A percentile compares a stretch with the other conserved stretches of the same genome.
Evolutionary conservation across 805 yeast genomes (phyloP).

Genomic region (Priceomyces castillae): DNA sequence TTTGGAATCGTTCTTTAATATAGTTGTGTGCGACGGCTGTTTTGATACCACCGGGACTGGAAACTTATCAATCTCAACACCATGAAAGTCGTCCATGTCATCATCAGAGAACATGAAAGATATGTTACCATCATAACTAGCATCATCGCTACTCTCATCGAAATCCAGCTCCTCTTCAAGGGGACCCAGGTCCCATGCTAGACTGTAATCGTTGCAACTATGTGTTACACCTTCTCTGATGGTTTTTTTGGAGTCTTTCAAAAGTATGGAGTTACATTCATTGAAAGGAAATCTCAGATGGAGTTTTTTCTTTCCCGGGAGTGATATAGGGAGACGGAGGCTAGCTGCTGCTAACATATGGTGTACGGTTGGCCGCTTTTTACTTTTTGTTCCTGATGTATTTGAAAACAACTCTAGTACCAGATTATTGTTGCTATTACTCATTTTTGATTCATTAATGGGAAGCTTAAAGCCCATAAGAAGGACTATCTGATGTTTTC

Average conservation of each 20-base stretch:
- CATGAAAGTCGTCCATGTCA: neutral
- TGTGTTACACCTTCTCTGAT: constrained; percentile 5
- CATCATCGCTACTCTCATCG: neutral
- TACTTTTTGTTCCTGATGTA: neutral
- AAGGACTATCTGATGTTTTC: too few species aligned
- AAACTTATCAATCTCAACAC: neutral
- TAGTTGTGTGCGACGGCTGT: neutral
- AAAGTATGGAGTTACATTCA: constrained; percentile 8
- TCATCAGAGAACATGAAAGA: neutral
- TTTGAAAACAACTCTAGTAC: too few species aligned
- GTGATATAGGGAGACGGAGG: neutral
- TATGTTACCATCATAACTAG: neutral
- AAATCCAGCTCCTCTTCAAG: neutral
- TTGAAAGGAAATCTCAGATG: constrained; percentile 14
- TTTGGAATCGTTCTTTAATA: neutral
- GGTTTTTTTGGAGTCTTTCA: constrained; percentile 12
- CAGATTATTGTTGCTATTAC: too few species aligned
- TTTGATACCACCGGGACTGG: neutral
- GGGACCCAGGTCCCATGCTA: neutral
- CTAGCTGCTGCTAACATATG: neutral
- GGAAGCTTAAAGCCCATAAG: too few species aligned
- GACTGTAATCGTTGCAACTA: neutral
- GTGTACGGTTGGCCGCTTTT: neutral
- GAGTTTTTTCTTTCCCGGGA: neutral
- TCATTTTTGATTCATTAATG: too few species aligned